phyloP scores from a whole-genome alignment of 2,329 filamentous ascomycete species.

The Colletotrichum sp. region DNA sequence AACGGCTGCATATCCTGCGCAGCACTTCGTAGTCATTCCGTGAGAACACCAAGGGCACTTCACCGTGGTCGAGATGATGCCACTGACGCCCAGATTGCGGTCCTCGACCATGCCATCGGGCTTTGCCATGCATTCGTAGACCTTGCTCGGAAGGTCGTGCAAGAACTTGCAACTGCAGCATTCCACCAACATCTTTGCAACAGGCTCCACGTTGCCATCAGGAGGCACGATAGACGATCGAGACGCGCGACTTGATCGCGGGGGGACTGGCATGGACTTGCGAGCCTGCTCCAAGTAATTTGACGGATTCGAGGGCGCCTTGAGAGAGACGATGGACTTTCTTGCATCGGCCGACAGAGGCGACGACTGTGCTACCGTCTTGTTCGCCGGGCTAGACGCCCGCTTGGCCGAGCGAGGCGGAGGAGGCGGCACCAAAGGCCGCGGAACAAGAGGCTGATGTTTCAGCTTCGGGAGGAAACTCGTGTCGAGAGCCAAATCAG shows the following conservation, averaged over 20 bases:
- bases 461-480: conserved; percentile 41
- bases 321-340: conserved; percentile 1
- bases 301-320: conserved; percentile 1
- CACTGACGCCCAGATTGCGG: conserved; percentile 55
- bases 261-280: conserved; percentile 3
- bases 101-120: conserved; percentile 60
- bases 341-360: neutral
- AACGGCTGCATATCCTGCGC: conserved; percentile 70
- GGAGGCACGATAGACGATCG: conserved; percentile 6
- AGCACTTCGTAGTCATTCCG: conserved; percentile 72
- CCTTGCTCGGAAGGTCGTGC: conserved; percentile 68
- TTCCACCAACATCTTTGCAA: conserved; percentile 69
- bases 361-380: conserved; percentile 16
- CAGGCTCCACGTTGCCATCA: conserved; percentile 36
- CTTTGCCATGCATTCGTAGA: conserved; percentile 69
- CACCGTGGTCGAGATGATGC: conserved; percentile 64
- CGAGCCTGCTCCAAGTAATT: conserved; percentile 15
- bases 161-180: conserved; percentile 69
- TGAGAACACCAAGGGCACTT: conserved; percentile 77
- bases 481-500: conserved; percentile 21
- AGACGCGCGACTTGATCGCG: conserved; percentile 3
- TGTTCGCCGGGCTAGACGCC: neutral
- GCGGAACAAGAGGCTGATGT: conserved; percentile 39
- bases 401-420: conserved; percentile 25
- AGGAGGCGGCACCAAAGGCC: conserved; percentile 8